Conservation (phyloP, 441 rosid genomes). For the Caryocar brasiliense region DNA sequence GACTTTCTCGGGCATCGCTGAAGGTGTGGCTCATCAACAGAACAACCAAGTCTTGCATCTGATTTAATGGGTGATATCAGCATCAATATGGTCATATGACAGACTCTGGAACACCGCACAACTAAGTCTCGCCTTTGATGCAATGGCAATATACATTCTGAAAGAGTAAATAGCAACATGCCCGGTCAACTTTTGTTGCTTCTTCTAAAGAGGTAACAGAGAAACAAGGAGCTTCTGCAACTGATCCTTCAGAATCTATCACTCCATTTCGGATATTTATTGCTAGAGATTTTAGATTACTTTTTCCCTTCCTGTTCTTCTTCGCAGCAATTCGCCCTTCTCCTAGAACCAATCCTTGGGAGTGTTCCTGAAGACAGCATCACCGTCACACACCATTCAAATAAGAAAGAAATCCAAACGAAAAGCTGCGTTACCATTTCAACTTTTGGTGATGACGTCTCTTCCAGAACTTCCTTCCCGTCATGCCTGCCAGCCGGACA, state of each 20-base stretch:
- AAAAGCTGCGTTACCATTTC: conserved; percentile 36
- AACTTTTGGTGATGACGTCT: conserved; percentile 19
- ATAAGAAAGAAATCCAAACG: conserved; percentile 18
- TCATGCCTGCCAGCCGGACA: conserved; percentile 18
- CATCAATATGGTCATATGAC: no score
- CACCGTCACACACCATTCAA: conserved; percentile 37
- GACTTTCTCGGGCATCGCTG: conserved; percentile 18
- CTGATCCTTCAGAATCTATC: conserved; percentile 26
- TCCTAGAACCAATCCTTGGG: conserved; percentile 35
- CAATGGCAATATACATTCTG: conserved; percentile 11
- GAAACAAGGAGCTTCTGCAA: conserved; percentile 23
- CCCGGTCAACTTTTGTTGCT: conserved; percentile 17
- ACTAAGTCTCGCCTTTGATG: conserved; percentile 16
- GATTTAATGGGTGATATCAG: conserved; percentile 14
- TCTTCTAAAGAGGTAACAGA: conserved; percentile 23
- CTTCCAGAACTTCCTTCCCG: conserved; percentile 28
- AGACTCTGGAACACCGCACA: no score
- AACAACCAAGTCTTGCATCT: conserved; percentile 18
- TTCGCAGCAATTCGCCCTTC: conserved; percentile 43
- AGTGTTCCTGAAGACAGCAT: conserved; percentile 58
- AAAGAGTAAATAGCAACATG: conserved; percentile 12
- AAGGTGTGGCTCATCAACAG: conserved; percentile 25
- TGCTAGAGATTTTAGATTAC: conserved; percentile 33
- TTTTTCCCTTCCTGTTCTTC: conserved; percentile 61
- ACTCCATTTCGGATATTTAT: conserved; percentile 26